Evolutionary conservation across 495 filamentous ascomycete genomes (phyloP).

Genomic region (Podospora didyma): DNA sequence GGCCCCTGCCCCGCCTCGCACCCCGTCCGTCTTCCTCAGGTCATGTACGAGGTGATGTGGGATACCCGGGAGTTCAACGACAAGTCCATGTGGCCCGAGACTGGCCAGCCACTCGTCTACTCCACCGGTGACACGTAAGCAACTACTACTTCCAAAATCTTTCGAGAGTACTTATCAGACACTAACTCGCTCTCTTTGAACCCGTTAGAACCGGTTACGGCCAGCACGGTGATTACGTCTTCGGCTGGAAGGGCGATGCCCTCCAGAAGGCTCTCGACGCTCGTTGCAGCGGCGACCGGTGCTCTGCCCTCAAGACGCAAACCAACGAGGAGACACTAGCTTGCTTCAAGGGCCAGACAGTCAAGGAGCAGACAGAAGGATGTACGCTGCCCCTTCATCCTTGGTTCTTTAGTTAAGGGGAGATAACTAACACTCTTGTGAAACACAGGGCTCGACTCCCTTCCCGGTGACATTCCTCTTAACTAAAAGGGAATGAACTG

Average conservation of each 20-base stretch:
- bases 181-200: no score
- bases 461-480: slow-evolving; percentile 15
- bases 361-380: slow-evolving; percentile 29
- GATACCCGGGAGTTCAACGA: slow-evolving; percentile 44
- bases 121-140: slow-evolving; percentile 42
- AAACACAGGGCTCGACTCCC: slow-evolving; percentile 9
- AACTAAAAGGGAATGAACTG: slow-evolving; percentile 3
- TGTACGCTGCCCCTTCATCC: slow-evolving; percentile 9
- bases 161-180: no score
- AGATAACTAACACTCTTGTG: neutral
- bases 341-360: slow-evolving; percentile 32
- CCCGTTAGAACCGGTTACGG: slow-evolving; percentile 33
- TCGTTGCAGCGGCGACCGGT: slow-evolving; percentile 39
- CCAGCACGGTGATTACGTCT: slow-evolving; percentile 48
- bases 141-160: no score
- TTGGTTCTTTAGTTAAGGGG: neutral
- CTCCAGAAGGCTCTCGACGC: slow-evolving; percentile 47
- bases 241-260: slow-evolving; percentile 46
- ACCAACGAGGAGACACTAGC: slow-evolving; percentile 21
- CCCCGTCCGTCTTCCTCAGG: slow-evolving; percentile 40
- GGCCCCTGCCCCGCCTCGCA: slow-evolving; percentile 42
- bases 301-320: slow-evolving; percentile 34
- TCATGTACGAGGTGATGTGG: slow-evolving; percentile 50
- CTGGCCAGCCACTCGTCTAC: slow-evolving; percentile 43
- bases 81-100: slow-evolving; percentile 39